Conservation (phyloP, 768 basidiomycete species). For the Hemileccinum impolitum region DNA sequence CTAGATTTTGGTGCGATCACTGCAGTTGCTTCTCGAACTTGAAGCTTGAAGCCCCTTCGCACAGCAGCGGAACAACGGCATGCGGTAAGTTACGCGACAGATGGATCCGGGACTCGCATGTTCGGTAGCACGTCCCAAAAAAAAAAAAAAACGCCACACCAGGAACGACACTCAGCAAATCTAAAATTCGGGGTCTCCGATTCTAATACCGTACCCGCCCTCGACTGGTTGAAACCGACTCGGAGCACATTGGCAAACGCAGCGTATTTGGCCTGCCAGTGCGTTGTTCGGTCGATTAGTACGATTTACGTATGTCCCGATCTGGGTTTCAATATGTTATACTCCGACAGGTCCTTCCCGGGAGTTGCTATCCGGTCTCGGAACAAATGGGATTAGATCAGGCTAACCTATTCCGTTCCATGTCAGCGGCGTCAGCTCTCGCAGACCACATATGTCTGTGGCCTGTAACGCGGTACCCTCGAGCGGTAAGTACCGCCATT, state of each 20-base stretch:
- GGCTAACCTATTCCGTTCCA: conserved; percentile 27
- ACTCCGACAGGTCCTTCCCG: conserved; percentile 21
- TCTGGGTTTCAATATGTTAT: conserved; percentile 8
- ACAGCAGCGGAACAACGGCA: too few relatives aligned
- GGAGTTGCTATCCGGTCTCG: conserved; percentile 32
- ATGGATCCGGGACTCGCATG: not conserved
- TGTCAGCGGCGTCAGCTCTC: conserved; percentile 28
- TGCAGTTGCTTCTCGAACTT: too few relatives aligned
- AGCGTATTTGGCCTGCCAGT: too few relatives aligned
- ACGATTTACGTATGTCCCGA: not conserved
- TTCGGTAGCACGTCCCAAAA: not conserved
- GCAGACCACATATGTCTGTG: conserved; percentile 27
- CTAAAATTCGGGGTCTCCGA: not conserved
- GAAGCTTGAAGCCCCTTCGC: too few relatives aligned
- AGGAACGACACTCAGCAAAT: conserved; percentile 12
- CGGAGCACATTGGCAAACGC: not conserved
- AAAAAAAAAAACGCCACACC: conserved; percentile 22
- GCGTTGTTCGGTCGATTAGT: too few relatives aligned
- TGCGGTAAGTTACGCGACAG: too few relatives aligned
- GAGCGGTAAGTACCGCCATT: conserved; percentile 23
- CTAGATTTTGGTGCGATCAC: conserved; percentile 8
- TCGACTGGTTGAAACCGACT: too few relatives aligned
- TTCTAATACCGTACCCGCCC: not conserved
- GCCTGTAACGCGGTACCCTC: conserved; percentile 19
- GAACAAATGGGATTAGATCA: conserved; percentile 18